Base-by-base conservation (phyloP, 805 yeast genomes). In the Candida quercuum region DNA sequence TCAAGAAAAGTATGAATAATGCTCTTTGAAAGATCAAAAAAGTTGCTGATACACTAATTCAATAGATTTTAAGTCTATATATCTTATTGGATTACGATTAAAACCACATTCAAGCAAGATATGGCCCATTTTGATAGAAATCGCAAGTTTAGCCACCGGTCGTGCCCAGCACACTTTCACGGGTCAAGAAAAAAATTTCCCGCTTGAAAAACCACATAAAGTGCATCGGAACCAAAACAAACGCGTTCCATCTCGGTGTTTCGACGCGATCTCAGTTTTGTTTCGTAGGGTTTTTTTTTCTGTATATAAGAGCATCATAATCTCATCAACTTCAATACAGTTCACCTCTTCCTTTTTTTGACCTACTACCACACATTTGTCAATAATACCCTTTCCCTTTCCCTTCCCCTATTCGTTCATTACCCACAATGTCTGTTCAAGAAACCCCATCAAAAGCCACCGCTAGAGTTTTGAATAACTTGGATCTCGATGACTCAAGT, bases 391-490 rank as follows among this genome's bases (percentile, higher is more conserved):
- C 16, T 14, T 6, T 18, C 6, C 29, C n/a, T 15, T 9, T 14
- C 17, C 29, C n/a, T n/a, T 9, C 35, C 13, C n/a, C n/a, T n/a
- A n/a, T n/a, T n/a, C n/a, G n/a, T n/a, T n/a, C n/a, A n/a, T n/a
- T n/a, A n/a, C 31, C 30, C 6, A 51, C 40, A 47, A 56, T 52
- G 57, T 47, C 81, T 31, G 57, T 64, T 35, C 72, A 78, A 63
- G 78, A 79, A 71, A 84, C 95, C 15, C 86, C 86, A 42, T 76
- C 84, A 27, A 80, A 80, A 60, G 70, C 61, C 41, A 69, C 85
- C 40, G 84, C 86, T 32, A 61, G 59, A 41, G 80, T 76, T 21
- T 61, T 79, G 31, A 65, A 74, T 21, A 64, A 63, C 53, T 66
- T 80, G 38, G 79, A 75, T 47, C 57, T 79, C 35, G 56, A 61